phyloP scores from a whole-genome alignment of 371 early-diverging fungal species.

The Saksenaea oblongispora region DNA sequence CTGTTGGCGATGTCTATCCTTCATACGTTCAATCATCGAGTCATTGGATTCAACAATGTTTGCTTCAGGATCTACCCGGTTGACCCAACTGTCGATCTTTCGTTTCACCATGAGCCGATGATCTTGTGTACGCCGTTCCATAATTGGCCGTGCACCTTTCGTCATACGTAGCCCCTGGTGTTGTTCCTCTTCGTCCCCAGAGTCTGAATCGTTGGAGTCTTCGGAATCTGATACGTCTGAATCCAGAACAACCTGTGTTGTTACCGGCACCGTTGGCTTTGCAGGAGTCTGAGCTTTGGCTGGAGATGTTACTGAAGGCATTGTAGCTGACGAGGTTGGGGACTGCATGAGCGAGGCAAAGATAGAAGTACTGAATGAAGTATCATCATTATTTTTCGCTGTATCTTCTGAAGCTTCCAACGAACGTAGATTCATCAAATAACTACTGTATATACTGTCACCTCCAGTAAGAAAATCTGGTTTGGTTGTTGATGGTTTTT shows the following conservation, averaged over 20 bases:
- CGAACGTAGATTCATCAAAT: conserved; percentile 6
- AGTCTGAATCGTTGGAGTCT: conserved; percentile 15
- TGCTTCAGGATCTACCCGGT: conserved; percentile 36
- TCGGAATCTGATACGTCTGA: conserved; percentile 47
- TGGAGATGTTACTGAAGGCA: conserved; percentile 3
- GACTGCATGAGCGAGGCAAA: neutral
- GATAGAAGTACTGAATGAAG: conserved; percentile 5
- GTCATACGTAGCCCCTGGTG: conserved; percentile 10
- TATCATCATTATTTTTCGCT: neutral
- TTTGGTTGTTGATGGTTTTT: neutral
- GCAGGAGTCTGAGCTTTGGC: neutral
- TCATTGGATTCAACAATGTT: conserved; percentile 31
- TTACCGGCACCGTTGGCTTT: conserved; percentile 5
- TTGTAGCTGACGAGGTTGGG: neutral
- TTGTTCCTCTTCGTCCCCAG: conserved; percentile 14
- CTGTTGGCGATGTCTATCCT: conserved; percentile 44
- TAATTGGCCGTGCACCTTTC: conserved; percentile 39
- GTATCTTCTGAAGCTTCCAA: conserved; percentile 17
- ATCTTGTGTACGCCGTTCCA: conserved; percentile 42
- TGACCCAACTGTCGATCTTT: conserved; percentile 41
- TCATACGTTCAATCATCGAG: conserved; percentile 44
- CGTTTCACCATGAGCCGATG: conserved; percentile 37
- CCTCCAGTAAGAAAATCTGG: conserved; percentile 1
- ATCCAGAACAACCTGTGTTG: conserved; percentile 35
- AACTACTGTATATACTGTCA: conserved; percentile 11